Conservation (phyloP, 1,284 basidiomycete genomes). For the Xerocomus nothofagi region DNA sequence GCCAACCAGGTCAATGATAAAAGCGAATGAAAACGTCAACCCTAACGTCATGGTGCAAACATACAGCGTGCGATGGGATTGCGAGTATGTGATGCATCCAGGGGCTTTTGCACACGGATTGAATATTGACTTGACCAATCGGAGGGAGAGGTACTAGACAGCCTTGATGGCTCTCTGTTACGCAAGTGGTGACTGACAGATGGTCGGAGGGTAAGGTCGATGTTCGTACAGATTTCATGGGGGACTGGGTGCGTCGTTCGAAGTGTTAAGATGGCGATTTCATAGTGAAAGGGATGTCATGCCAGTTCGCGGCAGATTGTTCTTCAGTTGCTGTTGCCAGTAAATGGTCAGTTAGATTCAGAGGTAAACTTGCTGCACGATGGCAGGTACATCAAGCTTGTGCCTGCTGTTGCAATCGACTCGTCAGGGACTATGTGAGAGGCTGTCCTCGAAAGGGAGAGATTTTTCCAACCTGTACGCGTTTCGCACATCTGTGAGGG, state of each 20-base stretch:
- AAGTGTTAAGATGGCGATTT: neutral
- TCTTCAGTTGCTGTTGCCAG: no score
- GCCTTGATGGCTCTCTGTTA: neutral
- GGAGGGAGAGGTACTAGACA: neutral
- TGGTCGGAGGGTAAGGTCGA: neutral
- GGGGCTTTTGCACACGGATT: neutral
- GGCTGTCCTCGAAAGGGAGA: no score
- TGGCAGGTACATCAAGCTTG: no score
- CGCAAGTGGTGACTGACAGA: neutral
- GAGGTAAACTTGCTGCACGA: neutral
- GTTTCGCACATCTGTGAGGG: no score
- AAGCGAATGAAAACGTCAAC: neutral
- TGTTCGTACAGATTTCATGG: no score
- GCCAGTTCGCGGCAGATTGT: no score
- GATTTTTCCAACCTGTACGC: no score
- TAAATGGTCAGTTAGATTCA: no score
- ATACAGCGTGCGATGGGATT: no score
- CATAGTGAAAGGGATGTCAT: neutral
- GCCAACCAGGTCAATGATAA: neutral
- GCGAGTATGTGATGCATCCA: neutral
- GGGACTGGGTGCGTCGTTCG: neutral
- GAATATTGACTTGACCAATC: neutral
- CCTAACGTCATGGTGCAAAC: constrained; percentile 1
- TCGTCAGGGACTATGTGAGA: no score
- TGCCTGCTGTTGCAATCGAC: no score